Evolutionary conservation across 805 yeast species (phyloP).

Genomic region (Wickerhamomyces alni): DNA sequence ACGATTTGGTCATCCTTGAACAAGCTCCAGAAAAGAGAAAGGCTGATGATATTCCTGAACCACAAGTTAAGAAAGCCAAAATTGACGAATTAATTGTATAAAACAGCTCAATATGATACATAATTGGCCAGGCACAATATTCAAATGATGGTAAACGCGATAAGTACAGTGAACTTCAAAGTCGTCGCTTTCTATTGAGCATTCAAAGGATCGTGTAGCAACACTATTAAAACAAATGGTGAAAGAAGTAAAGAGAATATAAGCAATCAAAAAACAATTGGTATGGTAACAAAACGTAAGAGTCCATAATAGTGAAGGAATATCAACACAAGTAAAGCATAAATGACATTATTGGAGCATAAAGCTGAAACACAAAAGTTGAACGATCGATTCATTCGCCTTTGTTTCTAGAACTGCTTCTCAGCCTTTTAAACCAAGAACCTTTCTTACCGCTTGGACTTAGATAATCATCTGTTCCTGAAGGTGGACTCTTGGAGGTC

Average conservation of each 20-base stretch:
- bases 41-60: slow-evolving; percentile 6
- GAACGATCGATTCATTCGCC: background rate
- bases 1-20: slow-evolving; percentile 17
- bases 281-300: no score
- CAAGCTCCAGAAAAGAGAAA: slow-evolving; percentile 19
- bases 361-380: no score
- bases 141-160: background rate
- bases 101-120: background rate
- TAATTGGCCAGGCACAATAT: no score
- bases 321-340: no score
- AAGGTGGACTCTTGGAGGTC: slow-evolving; percentile 7
- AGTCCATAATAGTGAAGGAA: no score
- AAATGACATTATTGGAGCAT: no score
- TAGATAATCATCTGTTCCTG: slow-evolving; percentile 4
- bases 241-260: no score
- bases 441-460: slow-evolving; percentile 22
- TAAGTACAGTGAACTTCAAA: no score
- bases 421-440: slow-evolving; percentile 41
- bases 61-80: slow-evolving; percentile 7
- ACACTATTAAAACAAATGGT: no score
- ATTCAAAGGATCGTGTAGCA: no score
- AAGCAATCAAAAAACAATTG: no score
- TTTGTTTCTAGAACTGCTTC: slow-evolving; percentile 29
- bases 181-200: no score
- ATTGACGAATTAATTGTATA: background rate